These are phyloP conservation scores for Colletotrichum lupini DNA, from an alignment of 2,329 filamentous ascomycete genomes.

Conservation along the genomic window DNA sequence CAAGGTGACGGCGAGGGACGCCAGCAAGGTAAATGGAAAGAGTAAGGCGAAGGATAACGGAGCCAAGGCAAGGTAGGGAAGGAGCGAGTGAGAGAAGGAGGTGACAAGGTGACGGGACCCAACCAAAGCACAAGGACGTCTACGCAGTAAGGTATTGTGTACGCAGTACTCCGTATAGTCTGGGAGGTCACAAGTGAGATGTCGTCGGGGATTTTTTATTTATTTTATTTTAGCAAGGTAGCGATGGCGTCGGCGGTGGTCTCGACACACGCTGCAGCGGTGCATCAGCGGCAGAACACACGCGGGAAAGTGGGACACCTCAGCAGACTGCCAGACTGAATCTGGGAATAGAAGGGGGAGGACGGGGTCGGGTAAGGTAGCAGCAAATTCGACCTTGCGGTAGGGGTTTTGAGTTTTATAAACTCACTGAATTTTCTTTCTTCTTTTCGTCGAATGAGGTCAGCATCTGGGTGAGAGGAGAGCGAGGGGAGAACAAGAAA, in stretches of 20 bases:
- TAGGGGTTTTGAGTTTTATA: not conserved
- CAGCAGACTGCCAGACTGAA: not conserved
- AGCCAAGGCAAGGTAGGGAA: not conserved
- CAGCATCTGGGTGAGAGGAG: not conserved
- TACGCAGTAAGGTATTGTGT: no score
- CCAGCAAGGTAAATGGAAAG: not conserved
- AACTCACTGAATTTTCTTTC: not conserved
- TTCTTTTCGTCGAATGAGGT: not conserved
- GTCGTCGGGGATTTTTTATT: slow-evolving; percentile 33
- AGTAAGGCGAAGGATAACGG: slow-evolving; percentile 10
- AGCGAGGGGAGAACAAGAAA: not conserved
- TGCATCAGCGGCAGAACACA: not conserved
- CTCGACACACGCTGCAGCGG: slow-evolving; percentile 14
- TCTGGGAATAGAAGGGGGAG: slow-evolving; percentile 18
- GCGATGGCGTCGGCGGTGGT: slow-evolving; percentile 31
- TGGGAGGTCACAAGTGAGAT: slow-evolving; percentile 27
- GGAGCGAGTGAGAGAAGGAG: slow-evolving; percentile 5
- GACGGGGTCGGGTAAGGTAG: not conserved
- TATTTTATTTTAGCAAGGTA: slow-evolving; percentile 1
- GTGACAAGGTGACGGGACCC: slow-evolving; percentile 13
- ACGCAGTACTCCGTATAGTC: no score
- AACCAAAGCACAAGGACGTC: slow-evolving; percentile 5
- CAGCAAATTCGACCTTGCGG: not conserved
- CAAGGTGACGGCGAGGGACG: no score
- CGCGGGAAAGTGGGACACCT: slow-evolving; percentile 29